These are phyloP conservation scores for Lasiosphaeria hispida DNA, from an alignment of 495 filamentous ascomycete species.

Conservation along the genomic window DNA sequence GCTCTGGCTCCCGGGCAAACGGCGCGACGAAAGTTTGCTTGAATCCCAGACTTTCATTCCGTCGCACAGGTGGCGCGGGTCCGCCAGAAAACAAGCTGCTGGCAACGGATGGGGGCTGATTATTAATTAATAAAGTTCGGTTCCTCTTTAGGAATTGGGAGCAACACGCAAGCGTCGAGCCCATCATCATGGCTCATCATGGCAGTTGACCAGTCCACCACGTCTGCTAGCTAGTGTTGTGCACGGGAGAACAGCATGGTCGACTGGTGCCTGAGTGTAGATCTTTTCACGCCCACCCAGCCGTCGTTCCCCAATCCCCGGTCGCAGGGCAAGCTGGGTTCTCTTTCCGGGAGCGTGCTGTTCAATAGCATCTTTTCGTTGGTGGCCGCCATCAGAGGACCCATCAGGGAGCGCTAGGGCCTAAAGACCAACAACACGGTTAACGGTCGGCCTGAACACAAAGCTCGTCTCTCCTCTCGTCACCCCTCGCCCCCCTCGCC, in stretches of 20 bases:
- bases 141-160: not conserved
- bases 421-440: too few relatives aligned
- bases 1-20: not conserved
- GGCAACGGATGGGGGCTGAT: not conserved
- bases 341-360: not conserved
- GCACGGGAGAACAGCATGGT: not conserved
- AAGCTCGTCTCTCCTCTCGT: too few relatives aligned
- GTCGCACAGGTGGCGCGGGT: not conserved
- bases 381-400: not conserved
- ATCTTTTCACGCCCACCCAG: too few relatives aligned
- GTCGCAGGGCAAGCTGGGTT: not conserved
- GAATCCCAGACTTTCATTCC: not conserved
- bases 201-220: not conserved
- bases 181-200: not conserved
- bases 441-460: too few relatives aligned
- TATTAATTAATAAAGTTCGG: slow-evolving; percentile 4
- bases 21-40: not conserved
- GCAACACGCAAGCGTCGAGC: not conserved
- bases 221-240: not conserved
- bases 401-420: not conserved
- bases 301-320: not conserved
- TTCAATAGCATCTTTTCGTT: not conserved
- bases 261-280: not conserved
- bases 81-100: not conserved
- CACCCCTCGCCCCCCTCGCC: too few relatives aligned